Conservation (phyloP, 352 stramenopile species). For the Phytopythium oedochilum region DNA sequence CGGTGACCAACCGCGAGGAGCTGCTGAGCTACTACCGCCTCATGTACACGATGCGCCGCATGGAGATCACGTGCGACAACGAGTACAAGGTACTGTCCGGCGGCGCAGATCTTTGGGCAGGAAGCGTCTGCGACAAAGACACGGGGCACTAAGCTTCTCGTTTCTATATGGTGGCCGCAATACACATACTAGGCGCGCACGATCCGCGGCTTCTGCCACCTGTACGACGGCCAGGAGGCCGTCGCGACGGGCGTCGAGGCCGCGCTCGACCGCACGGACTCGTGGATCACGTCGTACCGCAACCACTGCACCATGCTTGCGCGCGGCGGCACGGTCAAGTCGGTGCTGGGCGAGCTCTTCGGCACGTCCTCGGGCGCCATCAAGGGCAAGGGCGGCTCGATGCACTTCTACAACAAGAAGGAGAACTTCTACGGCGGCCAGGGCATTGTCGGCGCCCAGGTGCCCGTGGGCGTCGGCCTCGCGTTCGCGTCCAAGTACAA, state of each 20-base stretch:
- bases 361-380: conserved; percentile 88
- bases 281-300: conserved; percentile 99
- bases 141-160: background rate
- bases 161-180: background rate
- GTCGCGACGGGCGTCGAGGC: conserved; percentile 97
- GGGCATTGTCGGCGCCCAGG: conserved; percentile 98
- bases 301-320: conserved; percentile 98
- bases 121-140: background rate
- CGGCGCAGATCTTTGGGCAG: conserved; percentile 1
- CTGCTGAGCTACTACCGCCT: conserved; percentile 95
- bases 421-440: conserved; percentile 98
- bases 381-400: conserved; percentile 97
- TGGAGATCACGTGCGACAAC: conserved; percentile 99
- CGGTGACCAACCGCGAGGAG: conserved; percentile 93
- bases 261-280: conserved; percentile 93
- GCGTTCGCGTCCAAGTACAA: conserved; percentile 99
- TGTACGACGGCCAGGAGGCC: conserved; percentile 99
- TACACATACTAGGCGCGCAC: conserved; percentile 69
- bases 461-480: conserved; percentile 97
- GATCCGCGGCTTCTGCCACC: conserved; percentile 99
- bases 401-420: conserved; percentile 99
- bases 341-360: conserved; percentile 96
- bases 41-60: conserved; percentile 99
- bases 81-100: conserved; percentile 97
- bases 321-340: conserved; percentile 91